phyloP scores from a whole-genome alignment of 2,329 filamentous ascomycete species.

The Pseudocercospora musae region DNA sequence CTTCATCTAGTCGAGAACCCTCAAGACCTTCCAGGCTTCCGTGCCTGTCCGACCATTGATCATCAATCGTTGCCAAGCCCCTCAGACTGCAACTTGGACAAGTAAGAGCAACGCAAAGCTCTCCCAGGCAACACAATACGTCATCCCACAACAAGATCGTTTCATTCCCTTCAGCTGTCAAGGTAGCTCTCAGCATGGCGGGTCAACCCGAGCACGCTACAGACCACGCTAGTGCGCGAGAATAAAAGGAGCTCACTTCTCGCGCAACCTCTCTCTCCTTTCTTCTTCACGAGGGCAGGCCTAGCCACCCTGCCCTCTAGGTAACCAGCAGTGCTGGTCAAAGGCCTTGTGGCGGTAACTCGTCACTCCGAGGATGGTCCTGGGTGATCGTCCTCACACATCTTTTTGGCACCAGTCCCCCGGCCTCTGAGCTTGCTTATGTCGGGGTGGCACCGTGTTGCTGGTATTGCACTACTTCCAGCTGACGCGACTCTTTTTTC shows the following conservation, averaged over 20 bases:
- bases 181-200: background rate
- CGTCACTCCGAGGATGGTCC: too few species aligned
- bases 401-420: background rate
- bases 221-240: background rate
- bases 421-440: background rate
- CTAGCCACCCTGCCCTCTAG: too few species aligned
- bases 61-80: background rate
- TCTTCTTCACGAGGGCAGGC: background rate
- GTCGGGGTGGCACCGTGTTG: background rate
- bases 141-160: background rate
- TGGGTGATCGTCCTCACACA: background rate
- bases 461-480: background rate
- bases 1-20: too few species aligned
- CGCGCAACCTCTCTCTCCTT: background rate
- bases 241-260: background rate
- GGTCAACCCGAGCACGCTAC: background rate
- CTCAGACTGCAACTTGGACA: background rate
- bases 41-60: background rate
- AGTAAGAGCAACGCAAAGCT: background rate
- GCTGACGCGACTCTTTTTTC: background rate
- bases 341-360: too few species aligned
- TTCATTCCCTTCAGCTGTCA: background rate
- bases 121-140: background rate
- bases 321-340: too few species aligned
- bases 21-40: too few species aligned